A percentile compares a stretch with the other conserved stretches of the same genome.
Evolutionary conservation across 176 grass and related monocot genomes (phyloP).

Genomic region (Coix lacrymajobi): DNA sequence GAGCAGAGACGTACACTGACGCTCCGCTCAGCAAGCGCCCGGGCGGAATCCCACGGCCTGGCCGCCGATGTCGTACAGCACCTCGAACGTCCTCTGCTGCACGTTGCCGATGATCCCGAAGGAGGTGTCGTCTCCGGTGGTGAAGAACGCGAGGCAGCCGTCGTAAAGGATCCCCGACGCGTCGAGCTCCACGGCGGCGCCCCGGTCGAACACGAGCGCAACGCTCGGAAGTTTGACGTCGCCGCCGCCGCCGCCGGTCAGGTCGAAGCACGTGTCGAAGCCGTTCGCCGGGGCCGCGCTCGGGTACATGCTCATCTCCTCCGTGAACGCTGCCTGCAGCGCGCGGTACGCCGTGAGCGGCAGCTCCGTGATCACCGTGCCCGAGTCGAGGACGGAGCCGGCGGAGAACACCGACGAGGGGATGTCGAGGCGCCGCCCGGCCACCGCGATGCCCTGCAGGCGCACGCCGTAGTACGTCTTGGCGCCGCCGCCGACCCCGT

Average conservation of each 20-base stretch:
- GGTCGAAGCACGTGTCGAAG: neutral
- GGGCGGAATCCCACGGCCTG: constrained; percentile 40
- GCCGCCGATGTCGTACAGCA: constrained; percentile 42
- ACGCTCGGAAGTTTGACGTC: neutral
- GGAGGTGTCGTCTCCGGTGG: neutral
- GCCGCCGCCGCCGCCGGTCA: neutral
- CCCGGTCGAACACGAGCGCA: neutral
- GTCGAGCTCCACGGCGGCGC: neutral
- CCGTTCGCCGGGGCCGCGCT: fast-evolving
- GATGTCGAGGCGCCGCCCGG: neutral
- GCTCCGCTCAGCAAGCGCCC: constrained; percentile 23
- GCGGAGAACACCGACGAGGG: neutral
- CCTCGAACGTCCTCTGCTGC: constrained; percentile 65
- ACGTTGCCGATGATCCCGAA: constrained; percentile 55
- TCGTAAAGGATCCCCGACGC: neutral
- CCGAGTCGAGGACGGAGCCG: neutral
- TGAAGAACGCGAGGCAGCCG: neutral
- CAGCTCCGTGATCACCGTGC: neutral
- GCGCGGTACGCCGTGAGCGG: neutral
- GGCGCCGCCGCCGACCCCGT: fast-evolving
- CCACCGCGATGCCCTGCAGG: neutral
- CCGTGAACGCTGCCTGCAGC: neutral
- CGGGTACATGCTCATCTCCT: neutral
- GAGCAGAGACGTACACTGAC: no score
- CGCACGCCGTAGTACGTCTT: neutral